Percentiles rank a stretch among this genome's conserved stretches.
phyloP scores from a whole-genome alignment of 192 early-diverging fungal genomes.

The Kappamyces sp. region DNA sequence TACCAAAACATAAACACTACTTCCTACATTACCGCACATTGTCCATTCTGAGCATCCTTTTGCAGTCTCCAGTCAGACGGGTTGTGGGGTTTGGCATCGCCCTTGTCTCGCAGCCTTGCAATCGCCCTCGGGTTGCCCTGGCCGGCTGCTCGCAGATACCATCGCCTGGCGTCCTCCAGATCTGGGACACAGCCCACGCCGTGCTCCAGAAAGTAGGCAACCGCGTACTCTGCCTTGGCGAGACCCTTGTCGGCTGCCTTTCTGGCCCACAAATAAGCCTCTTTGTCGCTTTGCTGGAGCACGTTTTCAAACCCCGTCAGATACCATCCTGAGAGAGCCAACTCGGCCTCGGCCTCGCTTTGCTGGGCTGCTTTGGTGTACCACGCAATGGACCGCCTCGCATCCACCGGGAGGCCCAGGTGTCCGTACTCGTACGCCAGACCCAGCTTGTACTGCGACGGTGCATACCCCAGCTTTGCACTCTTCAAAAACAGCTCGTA shows the following conservation, averaged over 20 bases:
- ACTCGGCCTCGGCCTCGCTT: constrained; percentile 80
- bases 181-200: constrained; percentile 78
- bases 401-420: constrained; percentile 76
- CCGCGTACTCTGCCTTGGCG: constrained; percentile 93
- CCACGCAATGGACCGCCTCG: constrained; percentile 89
- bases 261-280: constrained; percentile 97
- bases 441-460: constrained; percentile 88
- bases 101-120: constrained; percentile 71
- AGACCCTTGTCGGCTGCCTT: constrained; percentile 92
- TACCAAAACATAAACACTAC: too few relatives aligned
- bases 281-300: constrained; percentile 80
- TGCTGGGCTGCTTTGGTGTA: constrained; percentile 91
- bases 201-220: constrained; percentile 90
- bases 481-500: constrained; percentile 87
- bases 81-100: not conserved
- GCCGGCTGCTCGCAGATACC: constrained; percentile 82
- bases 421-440: constrained; percentile 92
- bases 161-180: constrained; percentile 77
- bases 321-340: constrained; percentile 97
- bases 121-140: constrained; percentile 81
- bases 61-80: constrained; percentile 13
- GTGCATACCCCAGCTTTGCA: constrained; percentile 87
- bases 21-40: constrained; percentile 14
- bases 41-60: constrained; percentile 3
- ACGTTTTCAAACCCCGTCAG: constrained; percentile 88